Evolutionary conservation across 2,329 filamentous ascomycete species (phyloP), one percentile per base, ranked within the genome.

Genomic region (Trichoderma citrinoviride): DNA sequence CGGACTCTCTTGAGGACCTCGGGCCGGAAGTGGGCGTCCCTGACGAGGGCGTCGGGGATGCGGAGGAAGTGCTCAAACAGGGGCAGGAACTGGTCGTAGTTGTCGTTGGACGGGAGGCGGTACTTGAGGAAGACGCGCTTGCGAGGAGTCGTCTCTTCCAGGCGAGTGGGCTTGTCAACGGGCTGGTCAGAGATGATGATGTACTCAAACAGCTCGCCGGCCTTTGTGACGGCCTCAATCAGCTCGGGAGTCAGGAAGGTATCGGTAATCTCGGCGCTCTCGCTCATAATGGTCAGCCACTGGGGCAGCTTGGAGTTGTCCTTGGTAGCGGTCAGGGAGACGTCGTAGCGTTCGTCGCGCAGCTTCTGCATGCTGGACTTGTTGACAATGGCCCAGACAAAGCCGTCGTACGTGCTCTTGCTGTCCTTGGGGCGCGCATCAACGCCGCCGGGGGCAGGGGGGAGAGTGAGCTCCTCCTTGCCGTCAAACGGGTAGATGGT

Each of bases 201-300:
- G 72, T 93, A 94, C 77, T 98, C 92, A 69, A 96, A 87, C 58
- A 68, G 56, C 67, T 94, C 90, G 33, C 94, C 94, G 5, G 92
- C 92, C 60, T 89, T 79, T 72, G 90, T 85, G 69, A 96, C 83
- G 17, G 91, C 93, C 73, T 90, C 86, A 77, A 92, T 85, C 43
- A 99, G 84, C 72, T 98, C 94, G n/a, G 90, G 85, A 4, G 92
- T 97, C 57, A 99, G 85, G 70, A 99, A 81, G 7, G 87, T 82
- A 52, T 97, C 91, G 14, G 93, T 97, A 71, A 99, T 89, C 79
- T 98, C 95, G 65, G 93, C 93, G 78, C 89, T 97, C 83, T 99
- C 95, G 74, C 88, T 96, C 95, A 99, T 98, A 74, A 97, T 87
- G 14, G 92, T 97, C 63, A 90, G 83, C 93, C 93, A 99, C 68